Percentiles rank a stretch among this genome's conserved stretches.
Conservation (phyloP, 176 grass and related monocot genomes). For the Panicum miliaceum region DNA sequence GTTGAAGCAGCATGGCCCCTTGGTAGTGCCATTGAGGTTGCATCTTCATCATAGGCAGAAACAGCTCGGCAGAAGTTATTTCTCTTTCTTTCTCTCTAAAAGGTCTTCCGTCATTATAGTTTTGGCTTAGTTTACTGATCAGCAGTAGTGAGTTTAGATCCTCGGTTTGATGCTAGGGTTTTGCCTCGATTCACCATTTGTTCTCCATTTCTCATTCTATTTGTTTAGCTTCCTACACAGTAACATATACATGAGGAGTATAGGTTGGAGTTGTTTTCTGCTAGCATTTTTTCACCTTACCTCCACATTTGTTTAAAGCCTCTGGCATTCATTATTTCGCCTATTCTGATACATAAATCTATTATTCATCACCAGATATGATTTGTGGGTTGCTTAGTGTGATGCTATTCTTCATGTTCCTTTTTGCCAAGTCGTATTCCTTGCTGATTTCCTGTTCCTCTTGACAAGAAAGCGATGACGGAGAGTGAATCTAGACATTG, state of each 20-base stretch:
- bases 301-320: slow-evolving; percentile 8
- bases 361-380: slow-evolving; percentile 18
- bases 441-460: not conserved
- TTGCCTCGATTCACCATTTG: slow-evolving; percentile 49
- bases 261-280: slow-evolving; percentile 39
- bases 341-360: slow-evolving; percentile 39
- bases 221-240: slow-evolving; percentile 48
- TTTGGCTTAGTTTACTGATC: slow-evolving; percentile 58
- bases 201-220: slow-evolving; percentile 54
- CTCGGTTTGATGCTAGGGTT: slow-evolving; percentile 50
- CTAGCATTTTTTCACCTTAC: not conserved
- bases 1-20: slow-evolving; percentile 97
- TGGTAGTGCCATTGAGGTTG: slow-evolving; percentile 93
- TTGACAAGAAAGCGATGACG: not conserved
- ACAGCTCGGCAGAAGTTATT: slow-evolving; percentile 38
- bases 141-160: slow-evolving; percentile 46
- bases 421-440: not conserved
- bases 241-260: slow-evolving; percentile 48
- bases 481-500: not conserved
- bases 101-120: slow-evolving; percentile 39
- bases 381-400: not conserved
- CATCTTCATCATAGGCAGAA: slow-evolving; percentile 71
- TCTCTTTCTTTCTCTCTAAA: not conserved
- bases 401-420: not conserved
- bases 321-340: slow-evolving; percentile 36